phyloP scores from a whole-genome alignment of 1,139 yeast species.

The Protomyces inouyei region DNA sequence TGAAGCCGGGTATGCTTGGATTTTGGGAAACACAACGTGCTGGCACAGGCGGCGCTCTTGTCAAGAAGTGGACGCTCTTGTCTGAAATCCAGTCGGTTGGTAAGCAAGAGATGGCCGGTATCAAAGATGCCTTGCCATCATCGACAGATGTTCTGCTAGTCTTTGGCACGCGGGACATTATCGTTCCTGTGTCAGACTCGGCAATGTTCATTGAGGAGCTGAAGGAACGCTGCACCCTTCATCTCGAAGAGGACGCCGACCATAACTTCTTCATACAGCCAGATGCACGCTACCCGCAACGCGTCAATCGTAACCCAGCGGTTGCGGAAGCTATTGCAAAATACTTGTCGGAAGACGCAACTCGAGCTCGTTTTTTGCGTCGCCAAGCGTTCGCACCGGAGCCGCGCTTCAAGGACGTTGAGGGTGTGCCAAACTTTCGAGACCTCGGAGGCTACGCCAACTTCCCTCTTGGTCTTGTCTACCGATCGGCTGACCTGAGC shows the following conservation, averaged over 20 bases:
- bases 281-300: slow-evolving; percentile 36
- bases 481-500: slow-evolving; percentile 60
- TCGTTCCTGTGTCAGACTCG: slow-evolving; percentile 63
- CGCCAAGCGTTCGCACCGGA: slow-evolving; percentile 43
- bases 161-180: slow-evolving; percentile 63
- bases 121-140: not conserved
- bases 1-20: slow-evolving; percentile 7
- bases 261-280: slow-evolving; percentile 61
- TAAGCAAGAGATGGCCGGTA: slow-evolving; percentile 19
- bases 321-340: slow-evolving; percentile 53
- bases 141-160: slow-evolving; percentile 52
- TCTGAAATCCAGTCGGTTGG: slow-evolving; percentile 22
- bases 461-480: slow-evolving; percentile 55
- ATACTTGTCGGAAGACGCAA: slow-evolving; percentile 51
- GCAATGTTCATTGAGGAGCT: slow-evolving; percentile 55
- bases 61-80: slow-evolving; percentile 17
- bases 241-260: slow-evolving; percentile 63
- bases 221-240: slow-evolving; percentile 54
- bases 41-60: slow-evolving; percentile 19
- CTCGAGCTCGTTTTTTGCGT: slow-evolving; percentile 51
- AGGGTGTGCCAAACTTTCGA: slow-evolving; percentile 68
- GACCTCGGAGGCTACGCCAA: slow-evolving; percentile 64
- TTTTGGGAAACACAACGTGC: slow-evolving; percentile 24
- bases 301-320: slow-evolving; percentile 50
- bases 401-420: slow-evolving; percentile 54